Conservation (phyloP, 768 basidiomycete genomes). For the Tubosaeta brunneosetosa region DNA sequence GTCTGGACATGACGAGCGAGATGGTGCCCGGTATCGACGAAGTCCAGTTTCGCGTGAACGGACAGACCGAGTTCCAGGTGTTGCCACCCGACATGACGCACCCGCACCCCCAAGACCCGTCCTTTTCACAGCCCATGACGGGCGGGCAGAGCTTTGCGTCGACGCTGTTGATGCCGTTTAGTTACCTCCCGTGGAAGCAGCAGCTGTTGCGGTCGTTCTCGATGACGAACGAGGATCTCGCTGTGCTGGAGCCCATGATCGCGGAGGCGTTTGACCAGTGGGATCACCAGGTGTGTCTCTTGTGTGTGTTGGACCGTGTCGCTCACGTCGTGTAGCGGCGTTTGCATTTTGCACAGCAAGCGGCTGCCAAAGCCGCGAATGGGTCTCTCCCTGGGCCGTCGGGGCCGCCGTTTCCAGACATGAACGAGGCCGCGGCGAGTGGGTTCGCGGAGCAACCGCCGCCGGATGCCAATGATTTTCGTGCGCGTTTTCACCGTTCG, state of each 20-base stretch:
- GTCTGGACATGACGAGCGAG: conserved; percentile 76
- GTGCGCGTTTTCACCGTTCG: conserved; percentile 60
- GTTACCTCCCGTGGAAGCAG: conserved; percentile 66
- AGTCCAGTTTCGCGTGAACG: conserved; percentile 55
- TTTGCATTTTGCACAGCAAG: conserved; percentile 42
- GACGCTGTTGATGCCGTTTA: conserved; percentile 70
- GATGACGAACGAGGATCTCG: conserved; percentile 77
- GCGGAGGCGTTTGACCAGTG: conserved; percentile 85
- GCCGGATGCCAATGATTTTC: conserved; percentile 48
- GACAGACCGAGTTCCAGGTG: conserved; percentile 38
- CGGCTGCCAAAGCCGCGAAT: conserved; percentile 27
- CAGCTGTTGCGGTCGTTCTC: conserved; percentile 67
- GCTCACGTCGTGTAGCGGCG: conserved; percentile 35
- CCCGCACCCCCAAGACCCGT: conserved; percentile 46
- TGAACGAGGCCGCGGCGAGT: conserved; percentile 29
- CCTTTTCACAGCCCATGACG: conserved; percentile 51
- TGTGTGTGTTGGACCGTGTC: not conserved
- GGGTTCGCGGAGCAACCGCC: conserved; percentile 29
- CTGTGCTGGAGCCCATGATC: conserved; percentile 71
- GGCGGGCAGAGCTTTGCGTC: conserved; percentile 80
- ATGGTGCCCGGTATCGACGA: conserved; percentile 62
- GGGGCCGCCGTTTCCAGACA: conserved; percentile 27
- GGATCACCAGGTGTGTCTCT: conserved; percentile 63
- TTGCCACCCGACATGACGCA: conserved; percentile 34
- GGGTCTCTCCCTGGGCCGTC: conserved; percentile 29